These are phyloP conservation scores for Malassezia globosa DNA, from an alignment of 1,284 basidiomycete genomes.

Conservation along the genomic window DNA sequence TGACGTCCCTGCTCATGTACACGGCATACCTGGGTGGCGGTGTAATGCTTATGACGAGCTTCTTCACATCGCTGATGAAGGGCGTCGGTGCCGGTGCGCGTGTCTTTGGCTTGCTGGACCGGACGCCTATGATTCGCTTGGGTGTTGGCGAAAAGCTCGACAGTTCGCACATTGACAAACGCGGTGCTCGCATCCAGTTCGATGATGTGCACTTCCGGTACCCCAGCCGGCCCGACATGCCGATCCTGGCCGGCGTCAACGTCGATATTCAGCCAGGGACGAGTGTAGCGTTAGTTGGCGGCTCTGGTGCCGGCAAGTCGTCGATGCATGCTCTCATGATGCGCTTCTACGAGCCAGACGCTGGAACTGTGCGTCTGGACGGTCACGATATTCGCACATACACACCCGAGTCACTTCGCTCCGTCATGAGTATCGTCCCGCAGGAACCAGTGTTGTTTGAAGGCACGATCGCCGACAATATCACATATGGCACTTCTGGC, in stretches of 20 bases:
- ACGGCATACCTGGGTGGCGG: conserved; percentile 72
- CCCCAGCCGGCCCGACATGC: conserved; percentile 43
- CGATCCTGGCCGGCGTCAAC: conserved; percentile 47
- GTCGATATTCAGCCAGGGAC: conserved; percentile 44
- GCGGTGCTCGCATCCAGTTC: conserved; percentile 40
- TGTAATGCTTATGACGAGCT: conserved; percentile 48
- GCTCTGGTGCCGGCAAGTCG: conserved; percentile 56
- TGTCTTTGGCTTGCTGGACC: conserved; percentile 81
- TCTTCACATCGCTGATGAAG: conserved; percentile 51
- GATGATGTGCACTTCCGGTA: conserved; percentile 49
- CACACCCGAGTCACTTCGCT: conserved; percentile 51
- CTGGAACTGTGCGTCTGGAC: conserved; percentile 70
- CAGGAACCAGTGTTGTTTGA: conserved; percentile 50
- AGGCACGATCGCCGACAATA: conserved; percentile 83
- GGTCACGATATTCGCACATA: conserved; percentile 81
- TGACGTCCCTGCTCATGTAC: conserved; percentile 69
- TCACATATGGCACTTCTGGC: conserved; percentile 65
- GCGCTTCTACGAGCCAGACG: conserved; percentile 80
- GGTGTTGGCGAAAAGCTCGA: conserved; percentile 23
- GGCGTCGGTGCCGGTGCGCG: conserved; percentile 84
- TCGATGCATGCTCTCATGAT: conserved; percentile 77
- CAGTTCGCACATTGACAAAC: conserved; percentile 14
- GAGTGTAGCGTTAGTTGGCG: conserved; percentile 47
- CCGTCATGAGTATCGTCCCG: conserved; percentile 39
- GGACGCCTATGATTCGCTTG: conserved; percentile 40